Evolutionary conservation across 495 filamentous ascomycete species (phyloP).

Genomic region (Penicillium canescens): DNA sequence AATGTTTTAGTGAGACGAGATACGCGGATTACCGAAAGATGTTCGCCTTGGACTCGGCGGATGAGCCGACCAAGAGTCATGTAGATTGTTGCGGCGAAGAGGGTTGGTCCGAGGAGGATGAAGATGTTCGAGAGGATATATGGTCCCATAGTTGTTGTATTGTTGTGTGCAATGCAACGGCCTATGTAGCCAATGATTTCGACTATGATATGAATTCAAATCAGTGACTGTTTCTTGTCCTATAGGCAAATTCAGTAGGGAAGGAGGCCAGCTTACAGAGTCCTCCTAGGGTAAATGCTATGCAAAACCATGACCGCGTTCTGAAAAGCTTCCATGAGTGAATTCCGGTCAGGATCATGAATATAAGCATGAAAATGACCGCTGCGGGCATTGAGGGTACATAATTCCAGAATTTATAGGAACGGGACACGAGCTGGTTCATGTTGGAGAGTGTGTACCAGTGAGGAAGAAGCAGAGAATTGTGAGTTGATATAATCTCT

Average conservation of each 20-base stretch:
- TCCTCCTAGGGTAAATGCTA: constrained; percentile 18
- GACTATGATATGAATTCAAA: constrained; percentile 24
- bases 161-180: constrained; percentile 22
- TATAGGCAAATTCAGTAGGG: too few species aligned
- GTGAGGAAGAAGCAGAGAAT: too few species aligned
- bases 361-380: constrained; percentile 48
- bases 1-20: constrained; percentile 17
- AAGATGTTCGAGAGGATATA: constrained; percentile 32
- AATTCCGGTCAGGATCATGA: constrained; percentile 35
- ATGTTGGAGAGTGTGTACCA: neutral
- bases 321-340: constrained; percentile 35
- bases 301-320: constrained; percentile 12
- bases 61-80: constrained; percentile 52
- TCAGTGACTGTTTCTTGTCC: neutral
- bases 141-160: constrained; percentile 19
- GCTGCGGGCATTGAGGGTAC: constrained; percentile 49
- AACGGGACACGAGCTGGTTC: neutral
- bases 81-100: constrained; percentile 52
- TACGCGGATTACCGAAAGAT: constrained; percentile 6
- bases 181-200: constrained; percentile 47
- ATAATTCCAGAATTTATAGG: constrained; percentile 17
- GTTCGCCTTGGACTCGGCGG: constrained; percentile 36
- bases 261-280: constrained; percentile 17
- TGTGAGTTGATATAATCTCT: too few species aligned
- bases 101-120: constrained; percentile 26